These are phyloP conservation scores for Yamadazyma triangularis DNA, from an alignment of 1,139 yeast species.

Conservation along the genomic window DNA sequence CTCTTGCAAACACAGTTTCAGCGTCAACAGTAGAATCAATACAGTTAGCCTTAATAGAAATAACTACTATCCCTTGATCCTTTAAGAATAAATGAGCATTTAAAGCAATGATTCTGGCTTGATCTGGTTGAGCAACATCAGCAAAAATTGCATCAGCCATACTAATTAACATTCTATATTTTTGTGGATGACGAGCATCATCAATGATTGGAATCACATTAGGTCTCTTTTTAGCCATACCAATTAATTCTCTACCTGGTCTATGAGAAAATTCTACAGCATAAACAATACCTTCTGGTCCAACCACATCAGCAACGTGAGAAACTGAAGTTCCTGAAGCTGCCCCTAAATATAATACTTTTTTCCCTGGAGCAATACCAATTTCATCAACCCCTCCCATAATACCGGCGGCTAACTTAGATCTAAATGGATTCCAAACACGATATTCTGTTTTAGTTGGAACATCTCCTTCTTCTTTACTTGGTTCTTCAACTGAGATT, in stretches of 20 bases:
- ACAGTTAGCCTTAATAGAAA: constrained; percentile 99
- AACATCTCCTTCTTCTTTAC: constrained; percentile 79
- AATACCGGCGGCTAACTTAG: constrained; percentile 99
- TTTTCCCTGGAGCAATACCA: constrained; percentile 96
- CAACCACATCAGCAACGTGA: constrained; percentile 96
- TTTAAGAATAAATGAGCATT: constrained; percentile 97
- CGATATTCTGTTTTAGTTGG: constrained; percentile 97
- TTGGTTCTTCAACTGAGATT: constrained; percentile 87
- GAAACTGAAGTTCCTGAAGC: constrained; percentile 99
- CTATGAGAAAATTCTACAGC: constrained; percentile 99
- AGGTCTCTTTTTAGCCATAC: constrained; percentile 99
- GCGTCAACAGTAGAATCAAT: constrained; percentile 99
- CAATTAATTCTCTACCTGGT: constrained; percentile 98
- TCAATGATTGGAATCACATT: constrained; percentile 97
- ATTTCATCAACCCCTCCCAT: constrained; percentile 99
- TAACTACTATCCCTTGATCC: constrained; percentile 97
- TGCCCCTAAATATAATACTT: constrained; percentile 96
- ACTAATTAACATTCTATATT: constrained; percentile 97
- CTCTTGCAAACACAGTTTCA: constrained; percentile 98
- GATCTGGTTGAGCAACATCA: constrained; percentile 99
- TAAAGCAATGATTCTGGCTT: constrained; percentile 98
- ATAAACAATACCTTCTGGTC: constrained; percentile 97
- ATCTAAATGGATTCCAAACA: constrained; percentile 99
- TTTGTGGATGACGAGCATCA: constrained; percentile 99
- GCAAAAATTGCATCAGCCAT: constrained; percentile 99